Percentiles rank a stretch among this genome's conserved stretches.
Conservation (phyloP, 345 rosid species). For the Acer saccharum region DNA sequence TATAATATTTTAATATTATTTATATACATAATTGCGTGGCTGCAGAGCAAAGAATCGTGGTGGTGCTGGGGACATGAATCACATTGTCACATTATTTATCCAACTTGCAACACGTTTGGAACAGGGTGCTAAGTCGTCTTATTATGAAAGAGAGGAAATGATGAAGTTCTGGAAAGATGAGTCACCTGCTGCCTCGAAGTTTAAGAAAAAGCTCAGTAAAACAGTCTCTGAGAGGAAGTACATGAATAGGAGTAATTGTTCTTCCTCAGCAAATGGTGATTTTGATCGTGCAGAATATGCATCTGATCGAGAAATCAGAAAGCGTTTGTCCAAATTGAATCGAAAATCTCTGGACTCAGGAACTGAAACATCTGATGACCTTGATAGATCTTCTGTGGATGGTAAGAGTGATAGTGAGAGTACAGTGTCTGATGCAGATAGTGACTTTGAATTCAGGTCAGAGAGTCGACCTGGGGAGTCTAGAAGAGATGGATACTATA, state of each 20-base stretch:
- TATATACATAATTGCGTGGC: conserved; percentile 24
- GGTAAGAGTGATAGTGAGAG: conserved; percentile 66
- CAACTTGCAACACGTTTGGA: conserved; percentile 92
- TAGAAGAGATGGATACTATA: conserved; percentile 58
- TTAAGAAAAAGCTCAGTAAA: conserved; percentile 63
- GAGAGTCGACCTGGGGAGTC: conserved; percentile 61
- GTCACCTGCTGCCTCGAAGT: conserved; percentile 56
- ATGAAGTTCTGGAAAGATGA: conserved; percentile 88
- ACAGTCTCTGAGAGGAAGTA: conserved; percentile 62
- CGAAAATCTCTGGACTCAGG: conserved; percentile 80
- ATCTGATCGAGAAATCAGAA: conserved; percentile 91
- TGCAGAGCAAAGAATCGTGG: conserved; percentile 82
- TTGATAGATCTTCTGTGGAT: conserved; percentile 63
- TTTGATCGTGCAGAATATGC: conserved; percentile 71
- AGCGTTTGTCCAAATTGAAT: conserved; percentile 80
- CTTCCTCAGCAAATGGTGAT: conserved; percentile 49
- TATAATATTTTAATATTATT: conserved; percentile 12
- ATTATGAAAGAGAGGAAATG: conserved; percentile 73
- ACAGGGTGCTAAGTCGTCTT: conserved; percentile 71
- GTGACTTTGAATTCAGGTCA: conserved; percentile 73
- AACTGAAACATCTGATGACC: conserved; percentile 90
- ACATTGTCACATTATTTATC: conserved; percentile 67
- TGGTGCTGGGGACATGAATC: conserved; percentile 76
- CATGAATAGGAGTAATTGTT: conserved; percentile 63
- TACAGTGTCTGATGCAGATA: conserved; percentile 85